Conservation (phyloP, 2,329 filamentous ascomycete species). For the Aquanectria penicillioides region DNA sequence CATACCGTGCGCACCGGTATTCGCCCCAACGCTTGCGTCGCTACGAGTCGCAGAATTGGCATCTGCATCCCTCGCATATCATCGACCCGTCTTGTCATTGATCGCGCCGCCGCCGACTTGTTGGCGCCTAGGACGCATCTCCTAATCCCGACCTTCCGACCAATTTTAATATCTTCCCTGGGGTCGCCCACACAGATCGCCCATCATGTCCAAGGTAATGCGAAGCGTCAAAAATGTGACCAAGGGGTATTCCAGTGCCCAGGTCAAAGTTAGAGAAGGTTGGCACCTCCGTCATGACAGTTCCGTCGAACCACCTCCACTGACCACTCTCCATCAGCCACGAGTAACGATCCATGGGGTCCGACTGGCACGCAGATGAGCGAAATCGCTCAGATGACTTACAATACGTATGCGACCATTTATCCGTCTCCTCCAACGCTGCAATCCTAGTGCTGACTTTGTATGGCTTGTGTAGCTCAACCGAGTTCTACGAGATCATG, state of each 20-base stretch:
- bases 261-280: conserved; percentile 99
- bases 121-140: conserved; percentile 35
- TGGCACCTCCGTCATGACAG: conserved; percentile 44
- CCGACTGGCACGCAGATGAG: conserved; percentile 98
- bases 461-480: conserved; percentile 68
- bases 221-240: conserved; percentile 99
- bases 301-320: conserved; percentile 13
- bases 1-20: conserved; percentile 32
- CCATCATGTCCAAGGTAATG: conserved; percentile 93
- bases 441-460: conserved; percentile 27
- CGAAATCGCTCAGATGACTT: conserved; percentile 97
- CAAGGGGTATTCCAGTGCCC: conserved; percentile 95
- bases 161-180: conserved; percentile 5
- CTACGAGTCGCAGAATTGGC: conserved; percentile 12
- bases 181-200: conserved; percentile 34
- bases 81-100: conserved; percentile 20
- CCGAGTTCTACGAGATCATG: conserved; percentile 99
- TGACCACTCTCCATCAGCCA: conserved; percentile 69
- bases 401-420: conserved; percentile 82
- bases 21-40: conserved; percentile 26
- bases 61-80: conserved; percentile 13
- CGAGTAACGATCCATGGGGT: conserved; percentile 98
- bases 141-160: conserved; percentile 8
- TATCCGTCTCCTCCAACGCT: not conserved
- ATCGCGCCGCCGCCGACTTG: conserved; percentile 31